These are phyloP conservation scores for Backusella tuberculispora DNA, from an alignment of 192 early-diverging fungal genomes.

Conservation along the genomic window DNA sequence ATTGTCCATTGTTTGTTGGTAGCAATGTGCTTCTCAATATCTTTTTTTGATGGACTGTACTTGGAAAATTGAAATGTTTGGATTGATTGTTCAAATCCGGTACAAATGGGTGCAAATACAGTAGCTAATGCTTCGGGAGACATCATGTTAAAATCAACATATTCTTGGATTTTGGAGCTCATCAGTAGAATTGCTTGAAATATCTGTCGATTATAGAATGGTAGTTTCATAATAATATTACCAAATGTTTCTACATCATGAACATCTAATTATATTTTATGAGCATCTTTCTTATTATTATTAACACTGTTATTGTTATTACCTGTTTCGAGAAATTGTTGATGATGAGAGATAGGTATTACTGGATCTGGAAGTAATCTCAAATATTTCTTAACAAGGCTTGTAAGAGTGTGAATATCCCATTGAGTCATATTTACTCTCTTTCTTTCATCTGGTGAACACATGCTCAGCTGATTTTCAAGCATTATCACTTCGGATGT, in stretches of 20 bases:
- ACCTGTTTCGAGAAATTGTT: constrained; percentile 27
- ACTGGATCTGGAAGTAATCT: constrained; percentile 36
- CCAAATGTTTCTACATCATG: background rate
- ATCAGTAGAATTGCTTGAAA: constrained; percentile 35
- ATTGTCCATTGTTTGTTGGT: constrained; percentile 34
- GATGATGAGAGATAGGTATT: constrained; percentile 32
- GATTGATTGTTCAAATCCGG: constrained; percentile 33
- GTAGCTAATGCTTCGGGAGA: constrained; percentile 41
- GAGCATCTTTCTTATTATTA: background rate
- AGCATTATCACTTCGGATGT: constrained; percentile 31
- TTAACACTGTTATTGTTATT: background rate
- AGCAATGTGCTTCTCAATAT: constrained; percentile 13
- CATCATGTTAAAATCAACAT: constrained; percentile 33
- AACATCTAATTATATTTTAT: background rate
- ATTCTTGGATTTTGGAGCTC: constrained; percentile 22
- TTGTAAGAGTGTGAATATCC: constrained; percentile 42
- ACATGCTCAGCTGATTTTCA: constrained; percentile 22
- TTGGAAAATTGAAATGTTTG: constrained; percentile 3
- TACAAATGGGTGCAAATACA: constrained; percentile 39
- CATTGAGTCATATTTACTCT: constrained; percentile 23
- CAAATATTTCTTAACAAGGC: constrained; percentile 41
- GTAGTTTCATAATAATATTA: constrained; percentile 21
- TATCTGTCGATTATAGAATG: constrained; percentile 34
- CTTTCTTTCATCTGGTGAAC: constrained; percentile 33
- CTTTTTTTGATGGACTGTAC: background rate